Base-by-base conservation (phyloP, 768 basidiomycete species). In the Phylloporus sp. region DNA sequence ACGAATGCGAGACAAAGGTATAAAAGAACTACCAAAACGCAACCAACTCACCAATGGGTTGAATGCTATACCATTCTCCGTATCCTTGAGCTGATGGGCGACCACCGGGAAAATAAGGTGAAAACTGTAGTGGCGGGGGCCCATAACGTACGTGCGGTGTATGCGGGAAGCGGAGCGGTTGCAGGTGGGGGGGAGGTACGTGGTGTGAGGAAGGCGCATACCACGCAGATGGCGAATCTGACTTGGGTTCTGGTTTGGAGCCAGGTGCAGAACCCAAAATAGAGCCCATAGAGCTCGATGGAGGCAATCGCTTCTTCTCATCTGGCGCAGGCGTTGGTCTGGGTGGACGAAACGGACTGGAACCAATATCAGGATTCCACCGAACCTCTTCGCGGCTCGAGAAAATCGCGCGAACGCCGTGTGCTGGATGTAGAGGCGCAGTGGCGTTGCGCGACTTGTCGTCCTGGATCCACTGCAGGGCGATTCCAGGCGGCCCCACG, bases 51-150 rank as follows among this genome's bases (percentile, higher is more conserved):
- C 63, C 64, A 13, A 38, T 39, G 5, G 53, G 40, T n/a, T 49
- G 57, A 5, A 51, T 5, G 31, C 57, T 50, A 45, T 56, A 64
- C 64, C 64, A 64, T 52, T 50, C 60, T 20, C 58, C 61, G 27
- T 60, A 52, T 8, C 61, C 53, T 43, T 55, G 63, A 39, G 36
- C 45, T 10, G 57, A 45, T 3, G 43, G 26, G 24, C 49, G 53
- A 39, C 52, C 38, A 23, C 44, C 45, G 20, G 60, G 58, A 31
- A 60, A 49, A 52, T 61, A 64, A 0, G 60, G 32, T 4, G 62
- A 44, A 24, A 54, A 53, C 1, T 57, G 62, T 15, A 46, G 10
- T 10, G 57, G 50, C 16, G 64, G 59, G 5, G 49, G 50, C 0
- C 36, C 60, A 47, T 47, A 56, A 4, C 48, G 63, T 4, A 46